These are phyloP conservation scores for Turritis glabra DNA, from an alignment of 345 rosid genomes.

Conservation along the genomic window DNA sequence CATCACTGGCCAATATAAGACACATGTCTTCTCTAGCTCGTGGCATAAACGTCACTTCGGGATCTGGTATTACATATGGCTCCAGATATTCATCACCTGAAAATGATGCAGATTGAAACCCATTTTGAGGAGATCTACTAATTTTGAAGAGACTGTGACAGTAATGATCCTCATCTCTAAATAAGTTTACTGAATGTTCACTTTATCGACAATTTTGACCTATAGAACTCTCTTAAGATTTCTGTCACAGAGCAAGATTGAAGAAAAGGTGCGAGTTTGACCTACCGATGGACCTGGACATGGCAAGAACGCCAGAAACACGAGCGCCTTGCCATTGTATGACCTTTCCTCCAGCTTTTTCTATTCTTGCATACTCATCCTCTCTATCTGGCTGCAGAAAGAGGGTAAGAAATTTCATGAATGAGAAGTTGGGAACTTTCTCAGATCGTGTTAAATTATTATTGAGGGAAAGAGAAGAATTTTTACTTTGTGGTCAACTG, in stretches of 20 bases:
- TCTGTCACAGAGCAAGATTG: not conserved
- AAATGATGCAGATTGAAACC: constrained; percentile 10
- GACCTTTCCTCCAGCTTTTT: constrained; percentile 91
- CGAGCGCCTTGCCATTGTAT: constrained; percentile 95
- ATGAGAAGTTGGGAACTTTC: constrained; percentile 3
- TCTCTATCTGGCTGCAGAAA: constrained; percentile 72
- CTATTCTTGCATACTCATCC: constrained; percentile 84
- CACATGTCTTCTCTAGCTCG: constrained; percentile 90
- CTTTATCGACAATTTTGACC: not conserved
- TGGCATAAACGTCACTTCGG: constrained; percentile 83
- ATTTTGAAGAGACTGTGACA: constrained; percentile 25
- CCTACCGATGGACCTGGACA: constrained; percentile 95
- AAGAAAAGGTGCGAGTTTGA: constrained; percentile 10
- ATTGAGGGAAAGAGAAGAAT: constrained; percentile 12
- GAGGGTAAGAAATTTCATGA: constrained; percentile 4
- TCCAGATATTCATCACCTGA: constrained; percentile 94
- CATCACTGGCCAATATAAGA: constrained; percentile 90
- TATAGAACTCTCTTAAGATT: not conserved
- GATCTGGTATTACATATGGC: constrained; percentile 97
- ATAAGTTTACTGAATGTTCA: not conserved
- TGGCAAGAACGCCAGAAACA: constrained; percentile 93
- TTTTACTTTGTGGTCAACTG: constrained; percentile 86
- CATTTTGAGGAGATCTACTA: not conserved
- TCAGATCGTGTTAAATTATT: not conserved
- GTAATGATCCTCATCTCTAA: not conserved